Evolutionary conservation across 202 grass and related monocot genomes (phyloP).

Genomic region (Schoenoplectus triqueter): DNA sequence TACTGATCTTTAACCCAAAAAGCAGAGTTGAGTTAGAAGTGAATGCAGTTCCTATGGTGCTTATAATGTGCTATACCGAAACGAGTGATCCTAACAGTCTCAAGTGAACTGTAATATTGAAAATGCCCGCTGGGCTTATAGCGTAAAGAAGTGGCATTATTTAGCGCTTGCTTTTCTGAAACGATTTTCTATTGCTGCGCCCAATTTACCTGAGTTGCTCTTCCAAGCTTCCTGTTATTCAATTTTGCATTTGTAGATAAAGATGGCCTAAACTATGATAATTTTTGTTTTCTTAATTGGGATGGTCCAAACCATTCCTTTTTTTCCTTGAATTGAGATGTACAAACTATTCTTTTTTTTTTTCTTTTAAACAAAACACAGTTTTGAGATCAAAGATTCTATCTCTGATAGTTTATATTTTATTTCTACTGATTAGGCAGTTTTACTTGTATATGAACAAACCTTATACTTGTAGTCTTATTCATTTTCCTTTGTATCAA

Average conservation of each 20-base stretch:
- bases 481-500: background rate
- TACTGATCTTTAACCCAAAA: background rate
- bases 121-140: no score
- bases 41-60: no score
- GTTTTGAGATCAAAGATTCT: background rate
- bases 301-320: background rate
- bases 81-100: no score
- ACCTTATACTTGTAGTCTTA: background rate
- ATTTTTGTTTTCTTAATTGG: background rate
- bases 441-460: background rate
- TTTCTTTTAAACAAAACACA: background rate
- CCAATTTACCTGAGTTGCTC: background rate
- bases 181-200: no score
- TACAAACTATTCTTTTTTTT: background rate
- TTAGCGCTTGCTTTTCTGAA: no score
- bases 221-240: background rate
- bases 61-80: no score
- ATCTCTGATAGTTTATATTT: conserved; percentile 9
- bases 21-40: no score
- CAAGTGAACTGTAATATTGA: no score
- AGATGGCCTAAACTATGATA: background rate
- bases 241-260: background rate
- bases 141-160: no score
- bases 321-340: background rate
- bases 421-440: background rate